Evolutionary conservation across 768 basidiomycete species (phyloP), one percentile per base, ranked within the genome.

Genomic region (Mycena sanguinolenta): DNA sequence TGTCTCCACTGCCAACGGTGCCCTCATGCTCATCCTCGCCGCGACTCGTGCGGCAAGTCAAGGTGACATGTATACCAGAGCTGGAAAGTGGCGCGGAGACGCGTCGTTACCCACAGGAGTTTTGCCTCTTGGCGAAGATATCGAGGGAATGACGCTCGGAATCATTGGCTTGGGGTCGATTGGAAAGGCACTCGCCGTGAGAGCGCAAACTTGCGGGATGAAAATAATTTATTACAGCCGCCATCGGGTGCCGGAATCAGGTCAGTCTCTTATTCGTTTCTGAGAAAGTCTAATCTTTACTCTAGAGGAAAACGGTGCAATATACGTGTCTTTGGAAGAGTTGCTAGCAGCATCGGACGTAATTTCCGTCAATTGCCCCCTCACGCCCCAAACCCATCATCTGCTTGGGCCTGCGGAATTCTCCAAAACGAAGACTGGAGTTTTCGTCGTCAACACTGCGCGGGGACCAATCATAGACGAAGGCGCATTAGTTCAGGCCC

Each of bases 391-490:
- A 19, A 76, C 75, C n/a, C 74, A 69, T 1, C 75, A 76, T 58
- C 50, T 76, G 19, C 65, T 76, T 3, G 70, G 62, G 28, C 68
- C 67, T 32, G 42, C 64, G 44, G 75, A 72, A 65, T 74, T 76
- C 34, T 44, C 63, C 16, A 65, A 73, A 28, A 80, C 88, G 82
- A 86, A 86, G 72, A 76, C 80, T 0, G 78, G 82, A 0, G 81
- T 85, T 4, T 78, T 86, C 71, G 79, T 88, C 61, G 79, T 89
- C 73, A 89, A 89, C 74, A 87, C 87, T 0, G 82, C 83, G 7
- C 75, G 88, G 30, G 88, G 88, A 0, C 83, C 85, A 0, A 71
- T 89, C 23, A 81, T 89, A 3, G 82, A 88, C 63, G 87, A 87
- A 63, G 69, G 71, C 0, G 88, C 84, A 0, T 74, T 89, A 34